Evolutionary conservation across 495 filamentous ascomycete genomes (phyloP), one percentile per base, ranked within the genome.

Genomic region (Neurospora sp.): DNA sequence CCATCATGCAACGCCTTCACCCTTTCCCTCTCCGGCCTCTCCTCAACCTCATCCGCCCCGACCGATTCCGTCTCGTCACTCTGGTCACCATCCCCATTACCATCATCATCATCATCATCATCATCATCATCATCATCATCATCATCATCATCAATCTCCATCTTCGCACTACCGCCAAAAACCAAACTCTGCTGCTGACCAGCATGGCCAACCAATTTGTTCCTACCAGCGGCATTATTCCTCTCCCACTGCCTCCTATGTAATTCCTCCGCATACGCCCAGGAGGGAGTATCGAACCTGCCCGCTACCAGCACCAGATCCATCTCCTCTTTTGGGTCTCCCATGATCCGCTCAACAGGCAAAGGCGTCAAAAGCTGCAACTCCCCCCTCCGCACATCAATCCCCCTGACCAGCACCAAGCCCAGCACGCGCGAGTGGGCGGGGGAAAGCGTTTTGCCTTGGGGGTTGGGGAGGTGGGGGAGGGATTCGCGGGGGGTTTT

Each of bases 211-310:
- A 6, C n/a, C 10, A 11, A 0, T 7, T 66, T 66, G 54, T 11
- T 34, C 31, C 1, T 66, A 38, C 37, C 71, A 73, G 15, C 54
- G 17, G 24, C 48, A 15, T 59, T 59, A 15, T 66, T 59, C 4
- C 21, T 40, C 17, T 15, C 43, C 70, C 69, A 70, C 10, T 70
- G 69, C 21, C 73, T 38, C 70, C 75, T 72, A 66, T 83, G 81
- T 6, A 88, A 70, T 19, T 86, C 84, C 74, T 90, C 88, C 1
- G 82, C 83, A 72, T 88, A 89, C 15, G 86, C 86, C 89, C 88
- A 91, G 11, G 78, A 85, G 3, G 89, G 88, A 11, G 86, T 79
- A 73, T 89, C 88, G 62, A 89, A 86, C 78, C 83, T 87, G 4
- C 88, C 88, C 54, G 84, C 83, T 7, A 91, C 84, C n/a, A 90